These are phyloP conservation scores for Hyaloscypha hepaticicola DNA, from an alignment of 495 filamentous ascomycete genomes.

Conservation along the genomic window DNA sequence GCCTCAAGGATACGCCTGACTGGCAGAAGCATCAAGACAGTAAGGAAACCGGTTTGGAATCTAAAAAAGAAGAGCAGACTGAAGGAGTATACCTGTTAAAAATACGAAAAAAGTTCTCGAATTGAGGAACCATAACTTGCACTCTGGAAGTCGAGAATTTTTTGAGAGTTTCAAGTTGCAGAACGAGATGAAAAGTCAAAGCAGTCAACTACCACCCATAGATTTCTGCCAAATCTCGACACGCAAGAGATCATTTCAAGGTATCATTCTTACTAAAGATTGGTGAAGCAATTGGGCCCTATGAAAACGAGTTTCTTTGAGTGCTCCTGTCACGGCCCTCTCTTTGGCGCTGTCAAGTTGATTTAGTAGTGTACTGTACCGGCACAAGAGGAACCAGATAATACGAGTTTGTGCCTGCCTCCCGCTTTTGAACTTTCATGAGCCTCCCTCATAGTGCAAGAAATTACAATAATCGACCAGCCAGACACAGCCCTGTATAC, in stretches of 20 bases:
- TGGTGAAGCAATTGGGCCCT: not conserved
- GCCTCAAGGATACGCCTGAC: not conserved
- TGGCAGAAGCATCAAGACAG: not conserved
- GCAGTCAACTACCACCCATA: too few relatives aligned
- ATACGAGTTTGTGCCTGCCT: not conserved
- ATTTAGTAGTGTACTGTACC: too few relatives aligned
- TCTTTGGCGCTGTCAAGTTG: too few relatives aligned
- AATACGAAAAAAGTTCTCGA: not conserved
- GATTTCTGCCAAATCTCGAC: not conserved
- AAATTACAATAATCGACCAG: not conserved
- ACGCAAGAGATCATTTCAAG: not conserved
- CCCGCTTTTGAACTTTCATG: not conserved
- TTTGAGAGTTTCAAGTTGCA: too few relatives aligned
- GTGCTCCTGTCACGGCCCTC: not conserved
- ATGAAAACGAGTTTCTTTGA: not conserved
- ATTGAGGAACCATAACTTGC: not conserved
- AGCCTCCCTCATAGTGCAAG: not conserved
- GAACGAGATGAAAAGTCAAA: too few relatives aligned
- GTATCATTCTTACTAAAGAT: not conserved
- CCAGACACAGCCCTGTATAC: not conserved
- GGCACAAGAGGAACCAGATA: not conserved
- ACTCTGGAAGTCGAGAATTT: not conserved
- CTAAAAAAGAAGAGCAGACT: not conserved
- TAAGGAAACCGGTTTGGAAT: not conserved
- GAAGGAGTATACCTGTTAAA: not conserved